Evolutionary conservation across 1,139 yeast genomes (phyloP).

Genomic region (Lodderomyces jiufengensis): DNA sequence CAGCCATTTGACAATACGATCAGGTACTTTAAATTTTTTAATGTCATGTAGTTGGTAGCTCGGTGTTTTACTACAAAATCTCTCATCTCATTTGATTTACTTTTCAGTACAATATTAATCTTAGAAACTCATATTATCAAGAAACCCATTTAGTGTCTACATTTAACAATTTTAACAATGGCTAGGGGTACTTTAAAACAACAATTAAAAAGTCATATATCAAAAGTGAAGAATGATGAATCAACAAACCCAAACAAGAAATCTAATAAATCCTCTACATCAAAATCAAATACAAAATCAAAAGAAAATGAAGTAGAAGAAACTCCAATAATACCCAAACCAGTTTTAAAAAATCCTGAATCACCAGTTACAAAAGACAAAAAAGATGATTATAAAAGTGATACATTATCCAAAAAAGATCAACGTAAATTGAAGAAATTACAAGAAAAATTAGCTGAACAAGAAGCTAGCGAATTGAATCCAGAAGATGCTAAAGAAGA

Average conservation of each 20-base stretch:
- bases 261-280: conserved; percentile 22
- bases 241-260: conserved; percentile 9
- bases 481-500: conserved; percentile 19
- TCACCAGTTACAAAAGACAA: conserved; percentile 11
- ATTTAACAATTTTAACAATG: no score
- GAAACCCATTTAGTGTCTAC: no score
- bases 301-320: conserved; percentile 8
- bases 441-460: conserved; percentile 19
- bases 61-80: no score
- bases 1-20: no score
- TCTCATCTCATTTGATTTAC: no score
- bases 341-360: conserved; percentile 8
- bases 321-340: conserved; percentile 7
- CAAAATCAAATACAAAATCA: conserved; percentile 10
- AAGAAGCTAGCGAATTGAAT: conserved; percentile 17
- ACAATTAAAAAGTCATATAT: conserved; percentile 33
- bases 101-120: no score
- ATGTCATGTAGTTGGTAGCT: no score
- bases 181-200: conserved; percentile 31
- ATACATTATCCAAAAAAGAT: conserved; percentile 57
- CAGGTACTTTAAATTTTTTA: no score
- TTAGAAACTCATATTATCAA: no score
- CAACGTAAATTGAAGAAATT: conserved; percentile 59
- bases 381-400: conserved; percentile 43
- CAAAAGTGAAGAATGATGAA: conserved; percentile 21